A percentile compares a stretch with the other conserved stretches of the same genome.
phyloP scores from a whole-genome alignment of 2,329 filamentous ascomycete genomes.

The Atkinsonella texensis region DNA sequence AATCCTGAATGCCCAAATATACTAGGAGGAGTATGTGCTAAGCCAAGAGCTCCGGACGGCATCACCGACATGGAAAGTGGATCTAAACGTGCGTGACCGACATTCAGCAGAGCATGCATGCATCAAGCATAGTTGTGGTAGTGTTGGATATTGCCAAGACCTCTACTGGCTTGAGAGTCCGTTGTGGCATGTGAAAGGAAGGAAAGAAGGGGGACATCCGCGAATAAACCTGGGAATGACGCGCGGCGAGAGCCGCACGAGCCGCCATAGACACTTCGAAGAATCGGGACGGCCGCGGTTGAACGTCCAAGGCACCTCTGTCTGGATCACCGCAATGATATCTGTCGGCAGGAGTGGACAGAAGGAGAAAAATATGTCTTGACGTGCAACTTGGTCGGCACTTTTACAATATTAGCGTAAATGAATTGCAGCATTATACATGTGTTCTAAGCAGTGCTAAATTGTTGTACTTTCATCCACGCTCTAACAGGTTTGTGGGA shows the following conservation, averaged over 20 bases:
- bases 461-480: neutral
- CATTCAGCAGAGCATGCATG: conserved; percentile 9
- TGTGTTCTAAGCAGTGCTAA: neutral
- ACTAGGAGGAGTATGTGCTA: neutral
- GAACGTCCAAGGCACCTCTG: neutral
- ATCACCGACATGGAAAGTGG: neutral
- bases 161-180: neutral
- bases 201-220: neutral
- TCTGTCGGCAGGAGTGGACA: neutral
- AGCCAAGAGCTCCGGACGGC: conserved; percentile 1
- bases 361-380: too few relatives aligned
- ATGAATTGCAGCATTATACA: neutral
- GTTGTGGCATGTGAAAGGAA: neutral
- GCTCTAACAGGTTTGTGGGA: neutral
- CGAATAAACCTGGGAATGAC: neutral
- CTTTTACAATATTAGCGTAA: neutral
- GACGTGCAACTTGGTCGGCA: neutral
- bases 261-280: neutral
- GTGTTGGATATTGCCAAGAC: conserved; percentile 1
- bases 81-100: conserved; percentile 1
- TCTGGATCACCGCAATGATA: neutral
- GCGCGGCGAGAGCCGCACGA: neutral
- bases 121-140: neutral
- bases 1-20: conserved; percentile 11
- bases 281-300: neutral